Conservation (phyloP, 495 filamentous ascomycete species). For the Geopyxis carbonaria region DNA sequence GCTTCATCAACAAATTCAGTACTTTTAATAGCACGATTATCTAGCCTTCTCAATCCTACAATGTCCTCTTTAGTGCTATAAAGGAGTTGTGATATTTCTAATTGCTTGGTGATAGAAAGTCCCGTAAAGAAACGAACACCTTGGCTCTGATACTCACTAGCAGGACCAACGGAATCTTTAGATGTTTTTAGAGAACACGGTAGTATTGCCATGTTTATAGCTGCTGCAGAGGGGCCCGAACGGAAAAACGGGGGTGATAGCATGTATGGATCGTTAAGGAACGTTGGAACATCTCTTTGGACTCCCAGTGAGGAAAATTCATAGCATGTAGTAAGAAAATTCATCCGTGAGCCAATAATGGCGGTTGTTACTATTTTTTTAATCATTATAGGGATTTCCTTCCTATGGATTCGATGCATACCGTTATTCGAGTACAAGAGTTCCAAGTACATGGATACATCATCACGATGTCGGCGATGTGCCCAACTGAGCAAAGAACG, state of each 20-base stretch:
- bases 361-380: constrained; percentile 2
- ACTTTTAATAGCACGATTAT: neutral
- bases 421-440: constrained; percentile 7
- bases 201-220: constrained; percentile 4
- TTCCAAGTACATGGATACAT: constrained; percentile 11
- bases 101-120: constrained; percentile 6
- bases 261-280: constrained; percentile 6
- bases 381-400: too few relatives aligned
- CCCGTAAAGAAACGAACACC: constrained; percentile 11
- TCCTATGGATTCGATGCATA: constrained; percentile 2
- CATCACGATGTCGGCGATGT: constrained; percentile 11
- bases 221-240: constrained; percentile 2
- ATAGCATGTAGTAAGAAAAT: constrained; percentile 6
- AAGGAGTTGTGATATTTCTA: constrained; percentile 11
- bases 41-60: too few relatives aligned
- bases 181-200: neutral
- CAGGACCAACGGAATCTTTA: neutral
- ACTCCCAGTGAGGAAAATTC: constrained; percentile 1
- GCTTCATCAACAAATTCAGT: neutral
- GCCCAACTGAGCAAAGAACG: constrained; percentile 10
- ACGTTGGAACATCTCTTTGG: neutral
- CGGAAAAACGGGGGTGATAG: constrained; percentile 4
- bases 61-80: constrained; percentile 8
- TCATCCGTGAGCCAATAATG: constrained; percentile 4
- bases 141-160: neutral